Evolutionary conservation across 805 yeast genomes (phyloP), one percentile per base, ranked within the genome.

Genomic region (Candida parachauliodes): DNA sequence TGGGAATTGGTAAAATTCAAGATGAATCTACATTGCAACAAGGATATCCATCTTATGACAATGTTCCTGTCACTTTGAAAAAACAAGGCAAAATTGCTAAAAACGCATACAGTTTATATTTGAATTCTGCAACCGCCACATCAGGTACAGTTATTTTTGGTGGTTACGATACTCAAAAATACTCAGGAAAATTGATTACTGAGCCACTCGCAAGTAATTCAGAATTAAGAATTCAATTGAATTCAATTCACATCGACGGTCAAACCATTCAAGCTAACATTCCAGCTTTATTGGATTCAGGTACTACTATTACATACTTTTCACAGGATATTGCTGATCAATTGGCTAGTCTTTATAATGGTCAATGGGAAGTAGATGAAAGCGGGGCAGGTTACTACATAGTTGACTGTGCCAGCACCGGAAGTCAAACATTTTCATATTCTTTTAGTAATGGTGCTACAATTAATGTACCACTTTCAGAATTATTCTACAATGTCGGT

Each of bases 1-100:
- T 85, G 30, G 88, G 89, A 21, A 77, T 85, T 43, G 91, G 93
- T 10, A 65, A 82, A 33, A 60, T 23, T 14, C 11, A 27, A 10
- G 56, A 51, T 47, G 32, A 27, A 15, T 17, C 30, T 21, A 8
- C 24, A 8, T 37, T 20, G 59, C n/a, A n/a, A n/a, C n/a, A 61
- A 51, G 32, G 51, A 27, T 14, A n/a, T 12, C 8, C 22, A 28
- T 12, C 38, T 18, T 60, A 62, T 45, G 45, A 47, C 38, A 66
- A 64, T 41, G 44, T 65, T 21, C 73, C 73, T 4, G 42, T 44
- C 22, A 48, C 52, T 16, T 53, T 68, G 51, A 57, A 57, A 41
- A 39, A 48, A 2, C 51, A 52, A 33, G 72, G 72, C 8, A 40
- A 46, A 39, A 65, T 62, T 45, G 45, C 59, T 25, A 62, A 57